Evolutionary conservation across 2,329 filamentous ascomycete genomes (phyloP).

Genomic region (Diaporthe australafricana): DNA sequence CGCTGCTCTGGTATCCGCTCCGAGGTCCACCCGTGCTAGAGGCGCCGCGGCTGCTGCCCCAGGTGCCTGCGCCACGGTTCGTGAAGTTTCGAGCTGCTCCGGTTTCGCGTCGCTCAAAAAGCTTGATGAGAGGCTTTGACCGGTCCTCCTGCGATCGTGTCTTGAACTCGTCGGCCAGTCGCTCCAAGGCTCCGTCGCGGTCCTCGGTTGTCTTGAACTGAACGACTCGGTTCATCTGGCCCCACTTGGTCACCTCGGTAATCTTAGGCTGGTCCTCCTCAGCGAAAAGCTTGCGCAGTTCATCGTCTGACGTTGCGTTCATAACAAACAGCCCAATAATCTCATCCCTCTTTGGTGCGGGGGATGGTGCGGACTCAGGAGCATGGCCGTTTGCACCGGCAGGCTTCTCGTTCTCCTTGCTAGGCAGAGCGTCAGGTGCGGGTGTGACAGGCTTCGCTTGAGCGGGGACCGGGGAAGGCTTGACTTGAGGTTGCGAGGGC

Average conservation of each 20-base stretch:
- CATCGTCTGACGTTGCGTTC: slow-evolving; percentile 85
- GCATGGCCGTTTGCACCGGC: slow-evolving; percentile 64
- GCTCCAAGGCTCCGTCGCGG: slow-evolving; percentile 81
- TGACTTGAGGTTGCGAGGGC: slow-evolving; percentile 53
- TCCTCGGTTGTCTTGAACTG: slow-evolving; percentile 85
- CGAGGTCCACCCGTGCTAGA: slow-evolving; percentile 62
- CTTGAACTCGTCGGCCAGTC: slow-evolving; percentile 81
- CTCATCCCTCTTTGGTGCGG: slow-evolving; percentile 67
- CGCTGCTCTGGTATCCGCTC: slow-evolving; percentile 87
- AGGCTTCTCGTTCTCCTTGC: slow-evolving; percentile 69
- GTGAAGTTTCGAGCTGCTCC: slow-evolving; percentile 59
- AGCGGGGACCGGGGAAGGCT: slow-evolving; percentile 52
- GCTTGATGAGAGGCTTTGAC: slow-evolving; percentile 83
- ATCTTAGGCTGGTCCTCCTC: slow-evolving; percentile 89
- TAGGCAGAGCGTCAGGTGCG: slow-evolving; percentile 61
- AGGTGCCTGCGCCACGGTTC: slow-evolving; percentile 74
- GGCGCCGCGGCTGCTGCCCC: slow-evolving; percentile 76
- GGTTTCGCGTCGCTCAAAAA: slow-evolving; percentile 77
- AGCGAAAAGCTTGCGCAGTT: slow-evolving; percentile 82
- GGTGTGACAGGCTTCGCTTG: slow-evolving; percentile 57
- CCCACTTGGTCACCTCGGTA: slow-evolving; percentile 80
- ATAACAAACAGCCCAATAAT: slow-evolving; percentile 91
- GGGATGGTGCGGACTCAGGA: slow-evolving; percentile 65
- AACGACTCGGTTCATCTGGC: slow-evolving; percentile 84
- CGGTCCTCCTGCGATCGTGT: slow-evolving; percentile 78